Evolutionary conservation across 495 filamentous ascomycete species (phyloP).

Genomic region (Ramalina peruviana): DNA sequence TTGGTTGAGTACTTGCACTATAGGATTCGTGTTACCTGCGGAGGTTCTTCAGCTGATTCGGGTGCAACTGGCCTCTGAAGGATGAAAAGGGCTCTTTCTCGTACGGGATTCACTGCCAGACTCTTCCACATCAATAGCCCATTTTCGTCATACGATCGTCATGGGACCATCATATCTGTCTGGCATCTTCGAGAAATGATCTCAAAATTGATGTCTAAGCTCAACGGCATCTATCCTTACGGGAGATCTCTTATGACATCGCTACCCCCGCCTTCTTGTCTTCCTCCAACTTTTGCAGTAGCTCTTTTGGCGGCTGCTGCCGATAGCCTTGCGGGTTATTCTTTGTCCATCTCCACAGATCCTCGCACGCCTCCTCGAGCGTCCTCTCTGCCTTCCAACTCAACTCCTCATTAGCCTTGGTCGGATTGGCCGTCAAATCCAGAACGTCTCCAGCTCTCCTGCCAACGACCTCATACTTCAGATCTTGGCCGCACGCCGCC

Average conservation of each 20-base stretch:
- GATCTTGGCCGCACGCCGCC: slow-evolving; percentile 64
- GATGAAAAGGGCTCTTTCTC: too few relatives aligned
- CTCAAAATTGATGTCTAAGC: too few relatives aligned
- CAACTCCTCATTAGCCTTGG: slow-evolving; percentile 73
- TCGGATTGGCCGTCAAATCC: slow-evolving; percentile 86
- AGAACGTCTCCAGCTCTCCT: slow-evolving; percentile 83
- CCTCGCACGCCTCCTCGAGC: slow-evolving; percentile 82
- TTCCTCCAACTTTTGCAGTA: slow-evolving; percentile 60
- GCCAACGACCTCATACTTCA: slow-evolving; percentile 75
- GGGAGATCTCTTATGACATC: slow-evolving; percentile 1
- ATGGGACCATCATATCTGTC: too few relatives aligned
- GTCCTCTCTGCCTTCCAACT: slow-evolving; percentile 84
- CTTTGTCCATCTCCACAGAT: slow-evolving; percentile 88
- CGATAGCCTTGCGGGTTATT: slow-evolving; percentile 95
- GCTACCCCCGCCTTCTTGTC: slow-evolving; percentile 17
- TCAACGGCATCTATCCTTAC: too few relatives aligned
- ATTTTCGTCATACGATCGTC: too few relatives aligned
- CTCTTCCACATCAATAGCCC: too few relatives aligned
- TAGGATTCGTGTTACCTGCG: not conserved
- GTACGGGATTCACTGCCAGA: too few relatives aligned
- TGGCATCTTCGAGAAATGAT: too few relatives aligned
- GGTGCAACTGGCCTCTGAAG: too few relatives aligned
- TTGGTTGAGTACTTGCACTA: not conserved
- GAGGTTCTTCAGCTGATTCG: not conserved
- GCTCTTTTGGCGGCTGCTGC: slow-evolving; percentile 72